Percentiles rank a stretch among this genome's conserved stretches.
phyloP scores from a whole-genome alignment of 2,329 filamentous ascomycete genomes.

The Colletotrichum filicis region DNA sequence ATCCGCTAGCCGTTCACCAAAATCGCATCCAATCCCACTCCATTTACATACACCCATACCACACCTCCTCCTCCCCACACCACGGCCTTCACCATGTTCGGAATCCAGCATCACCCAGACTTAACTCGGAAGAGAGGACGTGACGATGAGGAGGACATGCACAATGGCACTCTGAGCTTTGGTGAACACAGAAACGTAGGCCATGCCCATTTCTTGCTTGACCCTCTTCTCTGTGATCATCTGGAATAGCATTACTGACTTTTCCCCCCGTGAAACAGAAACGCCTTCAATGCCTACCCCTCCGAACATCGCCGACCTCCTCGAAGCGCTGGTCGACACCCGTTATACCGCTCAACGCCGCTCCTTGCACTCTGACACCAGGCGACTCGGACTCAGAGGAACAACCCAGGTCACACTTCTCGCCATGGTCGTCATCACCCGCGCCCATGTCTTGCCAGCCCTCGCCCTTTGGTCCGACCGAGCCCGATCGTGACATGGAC shows the following conservation, averaged over 20 bases:
- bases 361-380: conserved; percentile 47
- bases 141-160: conserved; percentile 57
- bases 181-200: conserved; percentile 63
- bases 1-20: neutral
- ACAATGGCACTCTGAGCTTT: conserved; percentile 53
- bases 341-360: conserved; percentile 29
- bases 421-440: conserved; percentile 45
- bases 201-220: neutral
- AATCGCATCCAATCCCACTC: neutral
- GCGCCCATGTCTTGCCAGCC: conserved; percentile 39
- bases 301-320: conserved; percentile 57
- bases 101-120: conserved; percentile 16
- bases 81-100: conserved; percentile 18
- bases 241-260: neutral
- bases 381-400: conserved; percentile 54
- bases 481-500: conserved; percentile 57
- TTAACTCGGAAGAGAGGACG: conserved; percentile 27
- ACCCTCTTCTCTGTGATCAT: neutral
- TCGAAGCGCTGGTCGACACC: conserved; percentile 40
- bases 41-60: neutral
- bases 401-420: conserved; percentile 44
- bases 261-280: conserved; percentile 51
- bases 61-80: neutral
- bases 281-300: conserved; percentile 63
- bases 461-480: conserved; percentile 32